Evolutionary conservation across 2,329 filamentous ascomycete species (phyloP).

Genomic region (Fusarium decemcellulare): DNA sequence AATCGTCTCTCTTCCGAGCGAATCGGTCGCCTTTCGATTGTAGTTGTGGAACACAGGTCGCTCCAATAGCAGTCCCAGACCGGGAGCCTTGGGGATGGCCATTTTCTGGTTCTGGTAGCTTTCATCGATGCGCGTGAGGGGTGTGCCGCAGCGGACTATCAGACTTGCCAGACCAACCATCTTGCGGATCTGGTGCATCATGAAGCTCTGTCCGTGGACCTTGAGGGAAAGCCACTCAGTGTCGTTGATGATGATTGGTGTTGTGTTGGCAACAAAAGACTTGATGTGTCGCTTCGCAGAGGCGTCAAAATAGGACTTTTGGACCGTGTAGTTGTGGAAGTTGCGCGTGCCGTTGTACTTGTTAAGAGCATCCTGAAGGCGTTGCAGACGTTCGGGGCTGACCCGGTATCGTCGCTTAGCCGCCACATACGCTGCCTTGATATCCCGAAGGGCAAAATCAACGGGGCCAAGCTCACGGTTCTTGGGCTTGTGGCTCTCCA

Average conservation of each 20-base stretch:
- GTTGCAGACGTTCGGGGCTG: constrained; percentile 76
- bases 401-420: constrained; percentile 91
- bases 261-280: constrained; percentile 84
- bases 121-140: constrained; percentile 78
- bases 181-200: constrained; percentile 99
- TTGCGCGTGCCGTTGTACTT: constrained; percentile 88
- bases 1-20: constrained; percentile 76
- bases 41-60: constrained; percentile 92
- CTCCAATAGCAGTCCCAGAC: constrained; percentile 89
- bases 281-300: constrained; percentile 93
- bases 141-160: constrained; percentile 86
- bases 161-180: constrained; percentile 96
- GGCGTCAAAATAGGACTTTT: constrained; percentile 85
- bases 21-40: constrained; percentile 78
- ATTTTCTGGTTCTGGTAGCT: constrained; percentile 82
- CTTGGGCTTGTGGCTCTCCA: constrained; percentile 55
- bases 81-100: constrained; percentile 94
- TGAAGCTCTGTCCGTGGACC: constrained; percentile 98
- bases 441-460: constrained; percentile 77
- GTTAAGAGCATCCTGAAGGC: constrained; percentile 81
- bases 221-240: constrained; percentile 97
- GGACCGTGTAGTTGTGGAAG: constrained; percentile 98
- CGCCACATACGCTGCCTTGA: constrained; percentile 85
- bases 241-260: constrained; percentile 87
- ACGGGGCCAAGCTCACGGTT: constrained; percentile 64